These are phyloP conservation scores for Ammopiptanthus mongolicus DNA, from an alignment of 306 rosid genomes.

Conservation along the genomic window DNA sequence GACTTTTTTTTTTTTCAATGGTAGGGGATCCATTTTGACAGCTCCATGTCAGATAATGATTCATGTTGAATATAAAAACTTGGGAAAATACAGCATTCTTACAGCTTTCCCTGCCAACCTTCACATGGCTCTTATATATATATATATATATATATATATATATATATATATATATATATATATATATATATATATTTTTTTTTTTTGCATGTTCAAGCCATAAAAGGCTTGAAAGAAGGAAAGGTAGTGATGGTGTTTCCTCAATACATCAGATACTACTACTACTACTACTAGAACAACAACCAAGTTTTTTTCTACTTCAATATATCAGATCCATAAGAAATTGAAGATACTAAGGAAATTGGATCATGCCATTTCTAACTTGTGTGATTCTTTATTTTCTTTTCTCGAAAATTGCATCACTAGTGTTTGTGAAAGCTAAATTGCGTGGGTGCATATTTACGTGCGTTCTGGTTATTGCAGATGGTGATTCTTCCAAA, in stretches of 20 bases:
- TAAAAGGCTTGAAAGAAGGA: background rate
- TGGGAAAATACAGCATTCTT: background rate
- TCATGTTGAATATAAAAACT: background rate
- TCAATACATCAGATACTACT: background rate
- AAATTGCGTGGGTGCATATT: constrained; percentile 11
- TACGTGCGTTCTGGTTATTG: constrained; percentile 26
- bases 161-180: no score
- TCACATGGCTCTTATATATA: background rate
- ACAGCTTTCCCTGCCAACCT: background rate
- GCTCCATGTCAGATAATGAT: background rate
- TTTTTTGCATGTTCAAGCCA: background rate
- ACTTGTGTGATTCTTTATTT: background rate
- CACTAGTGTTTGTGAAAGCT: background rate
- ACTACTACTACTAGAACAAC: background rate
- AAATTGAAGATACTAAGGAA: background rate
- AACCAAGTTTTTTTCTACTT: no score
- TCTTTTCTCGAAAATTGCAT: background rate
- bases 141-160: no score
- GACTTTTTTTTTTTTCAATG: background rate
- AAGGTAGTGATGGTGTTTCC: background rate
- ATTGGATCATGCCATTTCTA: background rate
- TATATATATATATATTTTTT: background rate
- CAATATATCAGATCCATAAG: background rate
- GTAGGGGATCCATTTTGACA: background rate
- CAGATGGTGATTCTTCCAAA: constrained; percentile 81